A percentile compares a stretch with the other conserved stretches of the same genome.
Evolutionary conservation across 75 land plant species (phyloP).

Genomic region (Ceratopteris richardii): DNA sequence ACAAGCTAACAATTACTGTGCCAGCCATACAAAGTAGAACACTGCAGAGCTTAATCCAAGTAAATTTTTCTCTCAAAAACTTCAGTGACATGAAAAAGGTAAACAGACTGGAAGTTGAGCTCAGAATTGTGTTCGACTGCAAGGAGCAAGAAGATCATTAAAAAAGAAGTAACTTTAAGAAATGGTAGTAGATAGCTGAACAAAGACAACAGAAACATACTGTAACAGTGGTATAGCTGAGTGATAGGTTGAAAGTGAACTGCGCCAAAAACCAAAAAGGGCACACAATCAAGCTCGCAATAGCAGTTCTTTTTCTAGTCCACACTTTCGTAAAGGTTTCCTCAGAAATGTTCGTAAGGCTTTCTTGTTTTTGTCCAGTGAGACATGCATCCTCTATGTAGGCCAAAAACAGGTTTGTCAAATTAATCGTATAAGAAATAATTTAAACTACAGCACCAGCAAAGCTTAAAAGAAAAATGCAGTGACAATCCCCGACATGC

Average conservation of each 20-base stretch:
- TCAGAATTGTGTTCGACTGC: slow-evolving; percentile 94
- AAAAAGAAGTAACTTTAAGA: slow-evolving; percentile 2
- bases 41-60: slow-evolving; percentile 80
- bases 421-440: too few relatives aligned
- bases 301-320: slow-evolving; percentile 64
- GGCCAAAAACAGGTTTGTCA: too few relatives aligned
- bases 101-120: slow-evolving; percentile 90
- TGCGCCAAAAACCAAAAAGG: slow-evolving; percentile 98
- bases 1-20: slow-evolving; percentile 71
- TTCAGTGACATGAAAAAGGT: slow-evolving; percentile 77
- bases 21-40: slow-evolving; percentile 96
- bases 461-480: too few relatives aligned
- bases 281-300: slow-evolving; percentile 65
- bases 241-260: slow-evolving; percentile 86
- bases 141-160: slow-evolving; percentile 12
- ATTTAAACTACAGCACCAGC: too few relatives aligned
- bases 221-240: slow-evolving; percentile 91
- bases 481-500: too few relatives aligned
- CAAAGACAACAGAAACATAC: slow-evolving; percentile 35
- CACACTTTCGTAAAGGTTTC: too few relatives aligned
- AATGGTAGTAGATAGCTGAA: neutral
- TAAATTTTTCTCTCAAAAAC: slow-evolving; percentile 74
- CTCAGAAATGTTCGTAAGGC: too few relatives aligned
- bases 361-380: too few relatives aligned
- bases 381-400: too few relatives aligned